Percentiles rank a stretch among this genome's conserved stretches.
phyloP scores from a whole-genome alignment of 1,139 yeast genomes.

The Ashbya aceris region DNA sequence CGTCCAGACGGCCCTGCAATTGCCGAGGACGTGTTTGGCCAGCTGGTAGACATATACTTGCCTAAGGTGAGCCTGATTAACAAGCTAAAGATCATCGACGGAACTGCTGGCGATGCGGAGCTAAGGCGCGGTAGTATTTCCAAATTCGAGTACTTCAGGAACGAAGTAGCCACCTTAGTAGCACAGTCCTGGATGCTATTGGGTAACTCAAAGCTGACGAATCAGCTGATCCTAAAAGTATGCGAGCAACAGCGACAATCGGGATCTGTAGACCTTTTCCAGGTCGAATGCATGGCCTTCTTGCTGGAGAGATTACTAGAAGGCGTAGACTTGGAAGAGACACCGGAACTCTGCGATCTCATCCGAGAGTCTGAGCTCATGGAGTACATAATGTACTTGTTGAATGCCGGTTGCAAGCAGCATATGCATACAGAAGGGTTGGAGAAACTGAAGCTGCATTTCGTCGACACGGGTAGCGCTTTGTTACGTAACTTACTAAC shows the following conservation, averaged over 20 bases:
- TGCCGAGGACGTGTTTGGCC: constrained; percentile 26
- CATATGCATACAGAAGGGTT: constrained; percentile 10
- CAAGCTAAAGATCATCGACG: constrained; percentile 25
- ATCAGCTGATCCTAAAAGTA: constrained; percentile 38
- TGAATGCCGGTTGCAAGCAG: constrained; percentile 21
- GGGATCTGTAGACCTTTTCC: constrained; percentile 31
- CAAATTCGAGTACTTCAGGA: constrained; percentile 60
- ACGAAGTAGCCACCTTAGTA: constrained; percentile 67
- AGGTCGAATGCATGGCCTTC: constrained; percentile 63
- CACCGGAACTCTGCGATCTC: constrained; percentile 35
- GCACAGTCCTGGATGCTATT: constrained; percentile 60
- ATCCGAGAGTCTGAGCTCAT: constrained; percentile 23
- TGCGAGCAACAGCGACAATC: constrained; percentile 15
- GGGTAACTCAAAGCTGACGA: constrained; percentile 46
- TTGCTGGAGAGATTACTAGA: constrained; percentile 42
- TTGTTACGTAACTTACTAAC: constrained; percentile 47
- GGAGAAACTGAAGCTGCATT: constrained; percentile 18
- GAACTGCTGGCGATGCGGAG: constrained; percentile 28
- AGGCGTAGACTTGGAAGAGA: constrained; percentile 33
- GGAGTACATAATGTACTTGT: constrained; percentile 22
- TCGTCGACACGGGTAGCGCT: constrained; percentile 40
- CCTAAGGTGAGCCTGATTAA: constrained; percentile 27
- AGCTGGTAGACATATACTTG: constrained; percentile 26
- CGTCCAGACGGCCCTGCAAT: constrained; percentile 20
- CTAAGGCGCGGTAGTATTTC: constrained; percentile 10